Conservation (phyloP, 305 asterid genomes). For the Andrographis paniculata region DNA sequence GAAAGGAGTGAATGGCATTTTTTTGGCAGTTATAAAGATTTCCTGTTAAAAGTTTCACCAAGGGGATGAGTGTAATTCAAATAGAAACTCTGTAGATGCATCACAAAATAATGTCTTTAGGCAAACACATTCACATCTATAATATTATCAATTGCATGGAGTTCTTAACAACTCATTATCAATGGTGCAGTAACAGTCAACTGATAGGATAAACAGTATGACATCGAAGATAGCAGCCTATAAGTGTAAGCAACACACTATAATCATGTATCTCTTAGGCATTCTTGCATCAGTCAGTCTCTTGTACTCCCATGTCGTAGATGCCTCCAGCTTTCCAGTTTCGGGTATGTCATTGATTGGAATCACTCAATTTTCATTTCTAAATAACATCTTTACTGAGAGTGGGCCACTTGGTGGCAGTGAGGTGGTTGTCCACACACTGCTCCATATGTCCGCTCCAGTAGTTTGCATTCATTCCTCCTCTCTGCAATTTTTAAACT, state of each 20-base stretch:
- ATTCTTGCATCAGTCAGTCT: slow-evolving; percentile 23
- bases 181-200: no score
- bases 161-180: slow-evolving; percentile 9
- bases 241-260: slow-evolving; percentile 7
- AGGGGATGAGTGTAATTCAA: no score
- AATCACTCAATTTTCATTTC: slow-evolving; percentile 60
- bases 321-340: slow-evolving; percentile 75
- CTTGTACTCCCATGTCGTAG: slow-evolving; percentile 78
- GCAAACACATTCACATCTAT: slow-evolving; percentile 10
- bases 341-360: slow-evolving; percentile 52
- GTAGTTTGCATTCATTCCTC: slow-evolving; percentile 49
- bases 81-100: no score
- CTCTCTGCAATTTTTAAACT: slow-evolving; percentile 41
- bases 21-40: no score
- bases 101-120: no score
- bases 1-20: no score
- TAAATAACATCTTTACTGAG: slow-evolving; percentile 65
- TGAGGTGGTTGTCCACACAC: slow-evolving; percentile 61
- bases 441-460: slow-evolving; percentile 66
- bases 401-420: slow-evolving; percentile 62
- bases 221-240: neutral
- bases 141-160: slow-evolving; percentile 7
- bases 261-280: slow-evolving; percentile 9
- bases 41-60: no score
- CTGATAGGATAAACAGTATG: no score